Conservation (phyloP, 1,284 basidiomycete species). For the Ganoderma boninense region DNA sequence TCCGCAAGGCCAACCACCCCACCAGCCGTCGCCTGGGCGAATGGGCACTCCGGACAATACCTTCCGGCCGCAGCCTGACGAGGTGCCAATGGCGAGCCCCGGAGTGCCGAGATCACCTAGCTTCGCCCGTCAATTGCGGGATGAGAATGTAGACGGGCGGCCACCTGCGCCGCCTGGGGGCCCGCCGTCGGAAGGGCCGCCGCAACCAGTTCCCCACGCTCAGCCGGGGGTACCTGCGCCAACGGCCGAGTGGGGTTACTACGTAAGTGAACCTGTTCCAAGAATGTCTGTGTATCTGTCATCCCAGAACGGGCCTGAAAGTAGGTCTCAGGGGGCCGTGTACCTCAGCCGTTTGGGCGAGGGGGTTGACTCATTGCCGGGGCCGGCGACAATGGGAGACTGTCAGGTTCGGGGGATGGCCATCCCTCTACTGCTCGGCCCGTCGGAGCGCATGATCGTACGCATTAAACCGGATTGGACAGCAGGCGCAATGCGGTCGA, state of each 20-base stretch:
- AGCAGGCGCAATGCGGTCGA: too few species aligned
- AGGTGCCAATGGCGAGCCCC: slow-evolving; percentile 44
- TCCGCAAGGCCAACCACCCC: slow-evolving; percentile 46
- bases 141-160: slow-evolving; percentile 66
- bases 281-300: too few species aligned
- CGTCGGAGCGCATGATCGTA: too few species aligned
- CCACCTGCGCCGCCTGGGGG: slow-evolving; percentile 62
- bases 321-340: too few species aligned
- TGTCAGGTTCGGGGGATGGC: too few species aligned
- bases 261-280: slow-evolving; percentile 37
- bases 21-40: slow-evolving; percentile 53
- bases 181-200: slow-evolving; percentile 50
- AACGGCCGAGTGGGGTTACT: slow-evolving; percentile 35
- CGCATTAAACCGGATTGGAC: too few species aligned
- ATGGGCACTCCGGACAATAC: slow-evolving; percentile 53
- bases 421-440: too few species aligned
- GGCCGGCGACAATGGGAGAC: too few species aligned
- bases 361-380: too few species aligned
- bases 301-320: too few species aligned
- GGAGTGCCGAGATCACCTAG: slow-evolving; percentile 71
- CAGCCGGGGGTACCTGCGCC: slow-evolving; percentile 45
- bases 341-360: too few species aligned
- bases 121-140: slow-evolving; percentile 67
- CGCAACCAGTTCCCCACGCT: slow-evolving; percentile 46
- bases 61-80: slow-evolving; percentile 43